Conservation (phyloP, 345 rosid genomes). For the Lumnitzera racemosa region DNA sequence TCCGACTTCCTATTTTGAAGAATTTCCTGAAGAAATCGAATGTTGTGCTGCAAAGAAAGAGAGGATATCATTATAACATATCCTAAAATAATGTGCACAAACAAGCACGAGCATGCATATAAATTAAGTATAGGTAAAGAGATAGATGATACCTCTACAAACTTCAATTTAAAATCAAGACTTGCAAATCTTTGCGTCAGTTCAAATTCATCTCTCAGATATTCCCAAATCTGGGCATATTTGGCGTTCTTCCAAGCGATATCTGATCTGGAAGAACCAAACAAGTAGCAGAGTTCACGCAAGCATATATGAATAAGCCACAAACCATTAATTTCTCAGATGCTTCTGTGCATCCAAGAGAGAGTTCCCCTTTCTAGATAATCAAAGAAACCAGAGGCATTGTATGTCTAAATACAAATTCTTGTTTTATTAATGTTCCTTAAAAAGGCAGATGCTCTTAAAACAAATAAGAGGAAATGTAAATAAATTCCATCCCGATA, state of each 20-base stretch:
- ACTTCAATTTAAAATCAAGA: constrained; percentile 88
- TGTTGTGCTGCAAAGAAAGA: constrained; percentile 64
- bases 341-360: too few species aligned
- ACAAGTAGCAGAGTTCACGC: neutral
- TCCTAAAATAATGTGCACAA: neutral
- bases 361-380: too few species aligned
- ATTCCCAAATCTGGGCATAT: constrained; percentile 89
- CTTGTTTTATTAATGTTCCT: too few species aligned
- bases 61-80: neutral
- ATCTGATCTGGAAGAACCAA: constrained; percentile 54
- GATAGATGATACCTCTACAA: constrained; percentile 61
- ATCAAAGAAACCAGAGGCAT: too few species aligned
- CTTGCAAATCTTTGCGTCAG: constrained; percentile 83
- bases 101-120: neutral
- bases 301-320: neutral
- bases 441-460: too few species aligned
- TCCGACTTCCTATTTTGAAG: constrained; percentile 93
- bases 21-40: constrained; percentile 89
- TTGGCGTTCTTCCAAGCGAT: constrained; percentile 99
- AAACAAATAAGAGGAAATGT: too few species aligned
- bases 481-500: too few species aligned
- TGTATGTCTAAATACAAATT: too few species aligned
- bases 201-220: constrained; percentile 89
- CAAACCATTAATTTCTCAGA: too few species aligned
- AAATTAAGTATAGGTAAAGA: neutral